Evolutionary conservation across 129 eudicot genomes (phyloP), one percentile per base, ranked within the genome.

Genomic region (Mikania micrantha): DNA sequence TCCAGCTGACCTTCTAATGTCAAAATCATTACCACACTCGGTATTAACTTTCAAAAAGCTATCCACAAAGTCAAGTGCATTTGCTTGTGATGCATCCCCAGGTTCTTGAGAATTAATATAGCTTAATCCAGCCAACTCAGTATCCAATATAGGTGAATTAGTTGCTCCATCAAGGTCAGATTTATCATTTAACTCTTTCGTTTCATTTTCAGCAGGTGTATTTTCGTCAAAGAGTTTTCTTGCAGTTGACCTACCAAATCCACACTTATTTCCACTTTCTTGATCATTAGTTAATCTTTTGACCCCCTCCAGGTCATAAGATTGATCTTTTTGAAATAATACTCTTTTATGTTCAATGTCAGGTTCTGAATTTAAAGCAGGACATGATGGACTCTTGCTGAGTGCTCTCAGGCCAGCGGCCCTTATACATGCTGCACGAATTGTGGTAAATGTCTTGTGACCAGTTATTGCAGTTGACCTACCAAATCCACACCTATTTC

Each of bases 91-190:
- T 38, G 81, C 77, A 16, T 94, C 99, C 70, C 95, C 99, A 59
- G 99, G 99, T 69, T 89, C 97, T 79, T 94, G 90, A 67, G 99
- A 94, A 77, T 87, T 76, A 28, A 81, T 76, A 75, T 86, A 94
- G 75, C 93, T 94, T 73, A 94, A 75, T 56, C 95, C 89, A 11
- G 81, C 89, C 59, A 82, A 25, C 45, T 82, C 87, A 42, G 20
- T 56, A 56, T 56, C 62, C 62, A 56, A 56, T 56, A 15, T 3
- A 56, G 62, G 62, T 38, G 21, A 56, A 32, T 56, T 56, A 56
- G 48, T 73, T 47, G 25, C 71, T 35, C 20, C 82, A 34, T 57
- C 25, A 47, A 17, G 65, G 69, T 47, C 65, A 34, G 4, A 9
- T 38, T 67, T 69, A 22, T 61, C 72, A 67, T 81, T 69, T 31